Evolutionary conservation across 2,329 filamentous ascomycete genomes (phyloP).

Genomic region (Diaporthe vexans): DNA sequence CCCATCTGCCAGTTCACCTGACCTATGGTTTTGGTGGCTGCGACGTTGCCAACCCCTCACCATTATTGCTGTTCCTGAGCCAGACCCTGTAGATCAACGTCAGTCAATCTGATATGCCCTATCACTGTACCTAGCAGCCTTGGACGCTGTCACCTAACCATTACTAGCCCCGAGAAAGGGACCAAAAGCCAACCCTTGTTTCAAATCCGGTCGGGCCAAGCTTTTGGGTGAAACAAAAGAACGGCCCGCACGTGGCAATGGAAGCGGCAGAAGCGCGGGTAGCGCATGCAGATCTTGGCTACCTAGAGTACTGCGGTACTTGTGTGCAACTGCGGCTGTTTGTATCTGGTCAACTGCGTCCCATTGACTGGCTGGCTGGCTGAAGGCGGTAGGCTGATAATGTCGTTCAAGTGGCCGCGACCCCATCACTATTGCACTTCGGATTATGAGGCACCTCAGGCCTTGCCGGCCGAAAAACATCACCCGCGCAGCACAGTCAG

Average conservation of each 20-base stretch:
- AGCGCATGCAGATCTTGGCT: constrained; percentile 26
- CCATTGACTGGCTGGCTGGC: neutral
- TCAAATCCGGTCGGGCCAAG: constrained; percentile 30
- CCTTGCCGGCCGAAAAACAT: too few relatives aligned
- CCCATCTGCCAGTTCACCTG: neutral
- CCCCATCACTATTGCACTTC: neutral
- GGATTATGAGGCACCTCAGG: too few relatives aligned
- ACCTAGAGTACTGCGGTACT: neutral
- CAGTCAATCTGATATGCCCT: neutral
- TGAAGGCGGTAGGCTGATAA: neutral
- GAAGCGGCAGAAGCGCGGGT: constrained; percentile 26
- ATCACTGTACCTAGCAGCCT: neutral
- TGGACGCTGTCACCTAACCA: neutral
- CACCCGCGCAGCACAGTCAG: constrained; percentile 2
- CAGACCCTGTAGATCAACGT: neutral
- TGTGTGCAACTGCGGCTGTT: neutral
- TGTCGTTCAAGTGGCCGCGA: neutral
- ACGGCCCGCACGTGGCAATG: constrained; percentile 31
- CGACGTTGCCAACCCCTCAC: neutral
- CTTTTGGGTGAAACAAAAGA: constrained; percentile 33
- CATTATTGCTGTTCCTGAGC: neutral
- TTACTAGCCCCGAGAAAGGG: neutral
- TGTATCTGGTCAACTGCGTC: neutral
- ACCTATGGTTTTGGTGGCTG: constrained; percentile 10
- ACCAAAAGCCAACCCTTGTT: constrained; percentile 25